These are phyloP conservation scores for Dovyalis caffra DNA, from an alignment of 345 rosid genomes.

Conservation along the genomic window DNA sequence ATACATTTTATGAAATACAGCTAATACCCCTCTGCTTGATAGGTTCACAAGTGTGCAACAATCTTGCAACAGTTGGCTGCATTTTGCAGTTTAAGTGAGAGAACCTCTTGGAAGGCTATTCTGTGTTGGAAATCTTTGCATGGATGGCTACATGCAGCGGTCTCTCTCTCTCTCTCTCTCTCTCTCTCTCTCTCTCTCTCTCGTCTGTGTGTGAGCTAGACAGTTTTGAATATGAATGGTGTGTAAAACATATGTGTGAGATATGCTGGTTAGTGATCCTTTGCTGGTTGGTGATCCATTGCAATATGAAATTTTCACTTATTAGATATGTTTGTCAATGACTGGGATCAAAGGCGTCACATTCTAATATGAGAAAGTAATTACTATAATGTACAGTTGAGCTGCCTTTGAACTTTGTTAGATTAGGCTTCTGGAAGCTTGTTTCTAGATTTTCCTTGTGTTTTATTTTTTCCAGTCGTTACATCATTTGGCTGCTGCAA, in stretches of 20 bases:
- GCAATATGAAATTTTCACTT: too few species aligned
- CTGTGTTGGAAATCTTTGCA: conserved; percentile 81
- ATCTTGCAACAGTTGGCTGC: conserved; percentile 91
- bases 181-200: not conserved
- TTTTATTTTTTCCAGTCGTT: not conserved
- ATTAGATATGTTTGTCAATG: too few species aligned
- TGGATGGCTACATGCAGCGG: conserved; percentile 83
- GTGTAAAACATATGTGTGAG: too few species aligned
- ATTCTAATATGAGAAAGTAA: too few species aligned
- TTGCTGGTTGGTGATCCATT: too few species aligned
- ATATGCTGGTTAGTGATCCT: too few species aligned
- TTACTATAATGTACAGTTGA: too few species aligned
- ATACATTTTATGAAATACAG: not conserved
- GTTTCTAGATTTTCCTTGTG: not conserved
- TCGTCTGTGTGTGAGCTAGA: not conserved
- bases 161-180: conserved; percentile 45
- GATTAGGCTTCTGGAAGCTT: not conserved
- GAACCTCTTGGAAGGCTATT: conserved; percentile 65
- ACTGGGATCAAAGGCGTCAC: too few species aligned
- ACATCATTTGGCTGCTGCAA: not conserved
- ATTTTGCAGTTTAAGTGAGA: conserved; percentile 77
- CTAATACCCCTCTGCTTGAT: conserved; percentile 16
- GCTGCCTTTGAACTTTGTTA: not conserved
- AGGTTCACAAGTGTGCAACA: conserved; percentile 89
- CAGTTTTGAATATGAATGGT: not conserved